phyloP scores from a whole-genome alignment of 148 eudicot species.

The Cornus controversa region DNA sequence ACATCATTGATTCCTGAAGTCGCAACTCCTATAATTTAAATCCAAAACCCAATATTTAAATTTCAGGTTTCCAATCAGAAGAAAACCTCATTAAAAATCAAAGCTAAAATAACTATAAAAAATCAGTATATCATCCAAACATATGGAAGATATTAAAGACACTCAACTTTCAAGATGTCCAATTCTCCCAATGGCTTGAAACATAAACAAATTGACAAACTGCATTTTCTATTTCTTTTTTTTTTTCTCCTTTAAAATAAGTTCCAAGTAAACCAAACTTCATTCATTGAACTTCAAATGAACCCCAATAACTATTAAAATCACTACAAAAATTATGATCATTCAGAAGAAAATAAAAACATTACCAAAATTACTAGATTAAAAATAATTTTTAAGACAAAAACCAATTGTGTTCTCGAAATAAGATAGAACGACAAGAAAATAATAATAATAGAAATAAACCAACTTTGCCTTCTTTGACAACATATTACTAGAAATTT shows the following conservation, averaged over 20 bases:
- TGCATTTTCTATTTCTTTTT: not conserved
- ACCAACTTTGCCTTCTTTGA: not conserved
- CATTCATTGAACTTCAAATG: no score
- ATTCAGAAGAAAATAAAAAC: no score
- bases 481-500: not conserved
- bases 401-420: not conserved
- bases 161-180: not conserved
- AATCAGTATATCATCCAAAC: not conserved
- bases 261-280: no score
- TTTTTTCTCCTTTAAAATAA: no score
- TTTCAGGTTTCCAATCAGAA: not conserved
- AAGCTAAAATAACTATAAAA: not conserved
- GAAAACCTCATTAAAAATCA: not conserved
- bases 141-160: not conserved
- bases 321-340: not conserved
- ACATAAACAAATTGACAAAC: not conserved
- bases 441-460: no score
- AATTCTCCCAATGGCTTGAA: not conserved
- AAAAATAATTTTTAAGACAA: not conserved
- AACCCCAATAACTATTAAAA: no score
- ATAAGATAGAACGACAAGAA: not conserved
- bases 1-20: not conserved
- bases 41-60: not conserved
- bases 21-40: not conserved
- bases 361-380: no score